These are phyloP conservation scores for Phytophthora palmivora DNA, from an alignment of 352 stramenopile species.

Conservation along the genomic window DNA sequence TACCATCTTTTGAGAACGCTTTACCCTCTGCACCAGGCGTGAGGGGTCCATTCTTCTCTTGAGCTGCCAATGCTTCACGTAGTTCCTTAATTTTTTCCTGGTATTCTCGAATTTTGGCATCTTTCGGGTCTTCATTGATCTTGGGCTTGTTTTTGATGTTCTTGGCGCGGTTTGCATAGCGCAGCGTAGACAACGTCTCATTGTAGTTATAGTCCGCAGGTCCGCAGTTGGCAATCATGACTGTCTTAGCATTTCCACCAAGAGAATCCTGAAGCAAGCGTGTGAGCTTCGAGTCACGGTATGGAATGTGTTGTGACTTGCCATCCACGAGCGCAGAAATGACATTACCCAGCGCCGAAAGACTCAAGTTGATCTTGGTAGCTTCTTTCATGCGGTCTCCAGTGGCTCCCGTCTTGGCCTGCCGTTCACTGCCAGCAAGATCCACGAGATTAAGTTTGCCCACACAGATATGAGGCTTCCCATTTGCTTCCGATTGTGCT, in stretches of 20 bases:
- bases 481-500: conserved; percentile 47
- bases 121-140: conserved; percentile 92
- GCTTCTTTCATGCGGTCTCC: conserved; percentile 95
- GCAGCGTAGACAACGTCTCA: conserved; percentile 92
- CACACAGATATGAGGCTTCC: conserved; percentile 87
- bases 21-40: conserved; percentile 23
- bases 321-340: too few relatives aligned
- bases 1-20: conserved; percentile 22
- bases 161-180: conserved; percentile 93
- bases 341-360: conserved; percentile 85
- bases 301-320: conserved; percentile 94
- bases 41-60: conserved; percentile 51
- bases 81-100: conserved; percentile 73
- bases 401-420: conserved; percentile 93
- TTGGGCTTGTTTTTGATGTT: conserved; percentile 96
- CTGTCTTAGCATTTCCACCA: conserved; percentile 96
- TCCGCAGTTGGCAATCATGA: conserved; percentile 98
- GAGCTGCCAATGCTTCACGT: conserved; percentile 56
- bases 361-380: conserved; percentile 88
- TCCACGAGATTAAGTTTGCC: conserved; percentile 98
- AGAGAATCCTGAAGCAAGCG: conserved; percentile 90
- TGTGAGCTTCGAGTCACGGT: conserved; percentile 92
- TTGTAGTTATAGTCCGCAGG: conserved; percentile 98
- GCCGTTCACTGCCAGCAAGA: conserved; percentile 92
- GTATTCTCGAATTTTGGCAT: conserved; percentile 65